Conservation (phyloP, 1,284 basidiomycete genomes). For the Vanrija sp. region DNA sequence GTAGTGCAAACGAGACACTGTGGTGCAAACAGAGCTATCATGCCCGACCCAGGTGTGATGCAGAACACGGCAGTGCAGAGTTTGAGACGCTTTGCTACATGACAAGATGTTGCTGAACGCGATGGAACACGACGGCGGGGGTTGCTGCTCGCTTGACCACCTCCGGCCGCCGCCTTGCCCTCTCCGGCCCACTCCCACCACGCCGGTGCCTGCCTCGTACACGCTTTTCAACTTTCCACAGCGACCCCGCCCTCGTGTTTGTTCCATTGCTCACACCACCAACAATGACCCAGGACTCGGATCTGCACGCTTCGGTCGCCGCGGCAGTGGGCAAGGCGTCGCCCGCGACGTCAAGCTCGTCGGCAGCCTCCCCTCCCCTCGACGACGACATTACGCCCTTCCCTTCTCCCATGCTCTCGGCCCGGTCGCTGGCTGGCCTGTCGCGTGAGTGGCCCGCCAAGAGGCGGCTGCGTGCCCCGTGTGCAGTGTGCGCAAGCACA, state of each 20-base stretch:
- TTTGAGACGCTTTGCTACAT: no score
- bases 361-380: slow-evolving; percentile 10
- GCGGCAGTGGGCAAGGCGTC: slow-evolving; percentile 6
- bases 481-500: background rate
- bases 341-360: slow-evolving; percentile 7
- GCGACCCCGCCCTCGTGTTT: background rate
- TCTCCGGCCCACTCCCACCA: no score
- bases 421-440: slow-evolving; percentile 36
- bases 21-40: no score
- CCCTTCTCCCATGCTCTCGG: slow-evolving; percentile 36
- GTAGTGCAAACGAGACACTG: no score
- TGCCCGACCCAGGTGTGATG: no score
- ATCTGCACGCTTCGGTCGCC: slow-evolving; percentile 5
- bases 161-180: no score
- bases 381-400: slow-evolving; percentile 47
- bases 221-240: no score
- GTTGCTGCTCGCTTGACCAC: no score
- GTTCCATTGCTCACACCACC: background rate
- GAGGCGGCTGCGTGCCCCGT: background rate
- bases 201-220: no score
- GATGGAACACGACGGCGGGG: no score
- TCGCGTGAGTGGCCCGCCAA: slow-evolving; percentile 27
- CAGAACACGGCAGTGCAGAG: no score
- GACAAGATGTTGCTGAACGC: no score
- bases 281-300: slow-evolving; percentile 7